These are phyloP conservation scores for Ogataea philodendri DNA, from an alignment of 805 yeast species.

Conservation along the genomic window DNA sequence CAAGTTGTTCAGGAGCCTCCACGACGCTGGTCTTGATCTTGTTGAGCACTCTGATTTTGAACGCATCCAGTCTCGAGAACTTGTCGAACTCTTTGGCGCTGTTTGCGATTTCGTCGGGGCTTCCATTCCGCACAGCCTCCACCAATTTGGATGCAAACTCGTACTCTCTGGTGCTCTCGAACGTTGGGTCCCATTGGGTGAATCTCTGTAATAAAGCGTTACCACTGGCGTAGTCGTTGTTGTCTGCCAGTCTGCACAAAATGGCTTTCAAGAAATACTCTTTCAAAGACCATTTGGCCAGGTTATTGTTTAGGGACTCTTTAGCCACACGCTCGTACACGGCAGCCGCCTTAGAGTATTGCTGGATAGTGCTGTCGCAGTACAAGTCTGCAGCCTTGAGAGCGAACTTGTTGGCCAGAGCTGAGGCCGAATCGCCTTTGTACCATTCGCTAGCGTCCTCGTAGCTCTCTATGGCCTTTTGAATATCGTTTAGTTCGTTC, in stretches of 20 bases:
- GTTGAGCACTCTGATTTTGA: constrained; percentile 81
- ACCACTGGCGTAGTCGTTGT: constrained; percentile 83
- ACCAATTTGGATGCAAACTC: constrained; percentile 63
- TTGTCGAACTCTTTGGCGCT: constrained; percentile 82
- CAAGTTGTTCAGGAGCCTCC: constrained; percentile 33
- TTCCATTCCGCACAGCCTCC: constrained; percentile 76
- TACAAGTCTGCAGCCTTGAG: constrained; percentile 86
- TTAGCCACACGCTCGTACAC: constrained; percentile 77
- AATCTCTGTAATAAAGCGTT: constrained; percentile 65
- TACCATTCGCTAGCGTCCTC: constrained; percentile 97
- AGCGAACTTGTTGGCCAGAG: constrained; percentile 82
- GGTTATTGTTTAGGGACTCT: constrained; percentile 66
- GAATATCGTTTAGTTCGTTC: constrained; percentile 61
- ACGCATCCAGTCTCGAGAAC: constrained; percentile 81
- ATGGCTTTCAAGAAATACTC: constrained; percentile 86
- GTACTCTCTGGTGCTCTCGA: constrained; percentile 73
- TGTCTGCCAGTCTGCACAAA: constrained; percentile 74
- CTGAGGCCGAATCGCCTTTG: constrained; percentile 88
- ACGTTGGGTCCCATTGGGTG: constrained; percentile 69
- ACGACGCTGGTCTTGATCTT: constrained; percentile 61
- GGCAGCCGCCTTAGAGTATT: constrained; percentile 71
- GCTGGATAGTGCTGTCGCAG: constrained; percentile 60
- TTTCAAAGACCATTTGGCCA: constrained; percentile 88
- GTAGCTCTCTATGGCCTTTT: constrained; percentile 71
- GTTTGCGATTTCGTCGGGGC: constrained; percentile 69